Percentiles rank a stretch among this genome's conserved stretches.
Evolutionary conservation across 106 monocot genomes (phyloP).

Genomic region (Phalaenopsis aphrodite): DNA sequence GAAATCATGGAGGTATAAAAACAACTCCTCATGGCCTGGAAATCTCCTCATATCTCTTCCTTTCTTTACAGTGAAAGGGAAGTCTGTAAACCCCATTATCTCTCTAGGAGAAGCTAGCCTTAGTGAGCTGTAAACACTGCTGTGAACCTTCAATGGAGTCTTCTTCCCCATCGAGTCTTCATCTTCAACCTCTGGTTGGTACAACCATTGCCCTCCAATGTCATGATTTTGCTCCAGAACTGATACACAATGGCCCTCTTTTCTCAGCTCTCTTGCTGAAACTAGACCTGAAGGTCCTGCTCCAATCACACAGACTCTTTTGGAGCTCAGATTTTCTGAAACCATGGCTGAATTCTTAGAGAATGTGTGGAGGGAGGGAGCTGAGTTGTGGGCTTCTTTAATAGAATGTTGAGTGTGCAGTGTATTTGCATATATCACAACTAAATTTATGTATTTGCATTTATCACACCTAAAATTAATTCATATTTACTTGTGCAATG

Average conservation of each 20-base stretch:
- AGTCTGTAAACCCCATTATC: conserved; percentile 58
- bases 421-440: too few species aligned
- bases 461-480: too few species aligned
- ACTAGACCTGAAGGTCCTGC: conserved; percentile 62
- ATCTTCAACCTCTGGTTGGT: conserved; percentile 24
- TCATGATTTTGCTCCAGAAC: conserved; percentile 52
- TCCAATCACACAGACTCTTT: conserved; percentile 55
- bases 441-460: too few species aligned
- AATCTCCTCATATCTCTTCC: conserved; percentile 51
- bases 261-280: conserved; percentile 55
- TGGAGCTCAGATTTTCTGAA: neutral
- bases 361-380: too few species aligned
- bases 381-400: too few species aligned
- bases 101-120: conserved; percentile 45
- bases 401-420: too few species aligned
- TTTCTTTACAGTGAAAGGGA: conserved; percentile 41
- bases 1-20: conserved; percentile 47
- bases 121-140: conserved; percentile 53
- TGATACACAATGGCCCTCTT: conserved; percentile 32
- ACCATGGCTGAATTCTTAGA: too few species aligned
- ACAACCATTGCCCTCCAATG: conserved; percentile 68
- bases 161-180: conserved; percentile 31
- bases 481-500: too few species aligned
- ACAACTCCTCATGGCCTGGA: conserved; percentile 50
- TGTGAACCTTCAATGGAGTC: conserved; percentile 28